Evolutionary conservation across 768 basidiomycete species (phyloP).

Genomic region (Gloeopeniophorella convolvens): DNA sequence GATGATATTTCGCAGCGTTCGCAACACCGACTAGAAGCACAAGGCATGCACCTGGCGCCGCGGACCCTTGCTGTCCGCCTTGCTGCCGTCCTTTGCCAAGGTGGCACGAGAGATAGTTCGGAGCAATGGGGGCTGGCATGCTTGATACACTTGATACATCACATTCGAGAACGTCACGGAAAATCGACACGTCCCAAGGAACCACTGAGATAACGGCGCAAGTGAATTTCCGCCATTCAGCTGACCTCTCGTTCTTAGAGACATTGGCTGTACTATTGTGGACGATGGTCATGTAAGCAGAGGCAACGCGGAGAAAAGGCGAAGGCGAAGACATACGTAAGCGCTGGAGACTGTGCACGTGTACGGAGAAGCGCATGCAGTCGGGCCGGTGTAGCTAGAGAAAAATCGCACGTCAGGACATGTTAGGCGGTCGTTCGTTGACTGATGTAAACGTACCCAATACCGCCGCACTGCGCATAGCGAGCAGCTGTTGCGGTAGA

Average conservation of each 20-base stretch:
- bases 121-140: no score
- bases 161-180: no score
- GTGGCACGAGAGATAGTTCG: no score
- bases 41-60: no score
- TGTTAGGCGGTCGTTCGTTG: background rate
- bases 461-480: conserved; percentile 41
- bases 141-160: no score
- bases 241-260: conserved; percentile 15
- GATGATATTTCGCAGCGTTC: no score
- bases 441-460: conserved; percentile 20
- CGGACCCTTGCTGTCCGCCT: no score
- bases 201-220: no score
- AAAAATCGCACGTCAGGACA: background rate
- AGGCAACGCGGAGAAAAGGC: conserved; percentile 7
- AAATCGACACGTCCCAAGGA: no score
- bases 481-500: conserved; percentile 31
- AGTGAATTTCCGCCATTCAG: background rate
- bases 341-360: conserved; percentile 31
- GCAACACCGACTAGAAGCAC: no score
- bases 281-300: background rate
- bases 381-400: conserved; percentile 32
- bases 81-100: no score
- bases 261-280: conserved; percentile 32
- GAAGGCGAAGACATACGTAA: conserved; percentile 28
- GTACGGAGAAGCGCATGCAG: conserved; percentile 31